Conservation (phyloP, 2,329 filamentous ascomycete genomes). For the Ceratocystis destructans region DNA sequence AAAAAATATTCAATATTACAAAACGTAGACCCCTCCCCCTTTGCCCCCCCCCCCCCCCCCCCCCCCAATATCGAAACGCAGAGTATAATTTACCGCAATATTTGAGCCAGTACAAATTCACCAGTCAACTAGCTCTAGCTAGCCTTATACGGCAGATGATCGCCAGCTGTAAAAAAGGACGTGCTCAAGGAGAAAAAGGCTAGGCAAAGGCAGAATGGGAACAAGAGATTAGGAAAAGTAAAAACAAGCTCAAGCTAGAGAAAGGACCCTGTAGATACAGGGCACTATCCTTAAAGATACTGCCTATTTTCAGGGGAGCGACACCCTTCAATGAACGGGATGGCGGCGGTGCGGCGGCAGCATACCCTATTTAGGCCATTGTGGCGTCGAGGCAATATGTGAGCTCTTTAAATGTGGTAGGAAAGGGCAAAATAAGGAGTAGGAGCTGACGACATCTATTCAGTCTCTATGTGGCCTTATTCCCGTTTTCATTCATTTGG, state of each 20-base stretch:
- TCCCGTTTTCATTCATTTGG: too few species aligned
- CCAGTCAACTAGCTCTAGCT: neutral
- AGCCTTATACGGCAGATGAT: conserved; percentile 5
- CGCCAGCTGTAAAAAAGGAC: conserved; percentile 1
- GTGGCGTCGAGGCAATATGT: neutral
- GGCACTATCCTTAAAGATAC: neutral
- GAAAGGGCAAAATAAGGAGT: neutral
- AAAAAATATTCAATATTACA: too few species aligned
- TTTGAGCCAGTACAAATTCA: neutral
- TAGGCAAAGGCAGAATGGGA: neutral
- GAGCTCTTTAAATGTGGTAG: neutral
- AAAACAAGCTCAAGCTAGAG: neutral
- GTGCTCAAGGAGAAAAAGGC: neutral
- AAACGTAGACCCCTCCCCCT: too few species aligned
- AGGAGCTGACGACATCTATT: neutral
- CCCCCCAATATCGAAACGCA: neutral
- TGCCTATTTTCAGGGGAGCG: neutral
- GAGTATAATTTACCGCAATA: neutral
- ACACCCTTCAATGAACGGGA: neutral
- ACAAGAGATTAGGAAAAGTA: neutral
- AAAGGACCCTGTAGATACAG: neutral
- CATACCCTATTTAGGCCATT: neutral
- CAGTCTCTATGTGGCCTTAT: neutral
- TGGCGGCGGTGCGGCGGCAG: neutral
- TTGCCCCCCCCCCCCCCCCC: too few species aligned